Percentiles rank a stretch among this genome's conserved stretches.
Conservation (phyloP, 495 filamentous ascomycete species). For the Daldinia vernicosa region DNA sequence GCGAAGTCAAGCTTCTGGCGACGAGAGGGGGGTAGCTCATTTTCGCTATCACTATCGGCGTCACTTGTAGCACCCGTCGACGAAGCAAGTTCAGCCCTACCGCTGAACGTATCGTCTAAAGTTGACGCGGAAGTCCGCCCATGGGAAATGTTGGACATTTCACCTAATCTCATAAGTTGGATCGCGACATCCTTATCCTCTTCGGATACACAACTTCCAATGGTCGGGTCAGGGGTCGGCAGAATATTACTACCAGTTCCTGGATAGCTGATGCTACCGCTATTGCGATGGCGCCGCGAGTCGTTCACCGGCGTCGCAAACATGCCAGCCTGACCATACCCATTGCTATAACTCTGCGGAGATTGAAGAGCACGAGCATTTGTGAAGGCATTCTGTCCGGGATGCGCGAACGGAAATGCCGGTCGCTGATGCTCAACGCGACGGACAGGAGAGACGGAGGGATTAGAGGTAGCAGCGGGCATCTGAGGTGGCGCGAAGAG, state of each 20-base stretch:
- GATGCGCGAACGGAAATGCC: conserved; percentile 74
- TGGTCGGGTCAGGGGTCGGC: conserved; percentile 92
- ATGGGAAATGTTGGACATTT: conserved; percentile 86
- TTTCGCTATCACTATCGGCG: conserved; percentile 78
- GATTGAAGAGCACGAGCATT: conserved; percentile 78
- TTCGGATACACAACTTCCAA: conserved; percentile 94
- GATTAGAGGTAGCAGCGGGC: conserved; percentile 84
- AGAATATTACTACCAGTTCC: conserved; percentile 62
- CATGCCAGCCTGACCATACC: conserved; percentile 53
- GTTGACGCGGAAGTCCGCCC: conserved; percentile 94
- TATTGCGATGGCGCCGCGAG: conserved; percentile 72
- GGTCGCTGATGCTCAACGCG: conserved; percentile 64
- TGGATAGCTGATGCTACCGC: conserved; percentile 65
- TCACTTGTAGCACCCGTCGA: conserved; percentile 84
- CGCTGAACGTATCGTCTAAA: conserved; percentile 89
- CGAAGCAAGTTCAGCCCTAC: conserved; percentile 83
- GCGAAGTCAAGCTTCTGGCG: conserved; percentile 68
- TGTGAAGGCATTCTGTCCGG: conserved; percentile 75
- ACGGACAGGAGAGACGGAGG: conserved; percentile 91
- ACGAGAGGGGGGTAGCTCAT: conserved; percentile 69
- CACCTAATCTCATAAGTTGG: conserved; percentile 94
- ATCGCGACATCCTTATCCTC: conserved; percentile 98
- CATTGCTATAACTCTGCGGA: conserved; percentile 74
- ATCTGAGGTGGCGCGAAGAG: conserved; percentile 94
- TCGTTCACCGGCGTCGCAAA: conserved; percentile 68